phyloP scores from a whole-genome alignment of 2,329 filamentous ascomycete genomes.

The Aspergillus piperis region DNA sequence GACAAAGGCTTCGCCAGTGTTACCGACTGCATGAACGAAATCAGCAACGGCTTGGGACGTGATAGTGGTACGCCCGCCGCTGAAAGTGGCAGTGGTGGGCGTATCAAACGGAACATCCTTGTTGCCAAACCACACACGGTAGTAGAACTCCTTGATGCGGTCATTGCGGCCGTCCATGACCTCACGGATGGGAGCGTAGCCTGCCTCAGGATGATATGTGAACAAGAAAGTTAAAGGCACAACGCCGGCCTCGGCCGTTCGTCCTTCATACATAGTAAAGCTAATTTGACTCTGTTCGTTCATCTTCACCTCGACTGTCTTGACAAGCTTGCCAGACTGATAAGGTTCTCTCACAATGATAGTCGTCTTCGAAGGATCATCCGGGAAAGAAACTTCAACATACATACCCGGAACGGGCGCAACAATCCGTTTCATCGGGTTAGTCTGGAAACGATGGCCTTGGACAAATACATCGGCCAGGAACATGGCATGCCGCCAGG shows the following conservation, averaged over 20 bases:
- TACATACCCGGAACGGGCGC: slow-evolving; percentile 82
- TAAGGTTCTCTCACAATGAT: slow-evolving; percentile 88
- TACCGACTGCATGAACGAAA: slow-evolving; percentile 98
- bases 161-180: slow-evolving; percentile 96
- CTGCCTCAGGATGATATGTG: slow-evolving; percentile 90
- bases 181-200: slow-evolving; percentile 96
- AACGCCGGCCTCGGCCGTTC: slow-evolving; percentile 79
- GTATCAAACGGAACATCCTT: slow-evolving; percentile 82
- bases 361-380: slow-evolving; percentile 77
- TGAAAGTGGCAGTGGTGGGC: slow-evolving; percentile 81
- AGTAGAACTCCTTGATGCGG: slow-evolving; percentile 99
- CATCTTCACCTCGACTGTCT: slow-evolving; percentile 83
- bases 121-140: slow-evolving; percentile 93
- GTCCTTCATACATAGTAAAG: slow-evolving; percentile 89
- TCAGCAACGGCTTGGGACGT: slow-evolving; percentile 94
- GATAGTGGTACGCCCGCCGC: slow-evolving; percentile 83
- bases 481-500: slow-evolving; percentile 93
- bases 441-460: slow-evolving; percentile 94
- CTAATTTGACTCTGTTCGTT: slow-evolving; percentile 75
- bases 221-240: slow-evolving; percentile 85
- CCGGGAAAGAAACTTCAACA: slow-evolving; percentile 81
- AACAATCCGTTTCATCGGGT: slow-evolving; percentile 90
- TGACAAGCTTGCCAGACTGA: slow-evolving; percentile 79
- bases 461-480: slow-evolving; percentile 92
- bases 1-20: slow-evolving; percentile 95